Conservation (phyloP, 164 flowering plant genomes). For the Kalanchoe fedtschenkoi region DNA sequence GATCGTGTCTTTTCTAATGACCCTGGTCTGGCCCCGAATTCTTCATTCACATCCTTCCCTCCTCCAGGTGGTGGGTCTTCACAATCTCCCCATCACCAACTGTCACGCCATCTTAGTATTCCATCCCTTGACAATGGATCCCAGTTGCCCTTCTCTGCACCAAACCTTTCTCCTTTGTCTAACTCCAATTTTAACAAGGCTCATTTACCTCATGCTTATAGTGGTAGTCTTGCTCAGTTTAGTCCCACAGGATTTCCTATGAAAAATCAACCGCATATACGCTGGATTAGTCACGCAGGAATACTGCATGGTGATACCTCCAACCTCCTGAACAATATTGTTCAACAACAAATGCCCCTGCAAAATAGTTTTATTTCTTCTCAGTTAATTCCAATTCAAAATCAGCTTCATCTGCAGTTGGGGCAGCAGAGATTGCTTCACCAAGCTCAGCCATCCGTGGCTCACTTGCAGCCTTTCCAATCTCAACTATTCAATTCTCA, state of each 20-base stretch:
- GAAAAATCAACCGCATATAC: constrained; percentile 35
- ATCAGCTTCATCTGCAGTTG: constrained; percentile 16
- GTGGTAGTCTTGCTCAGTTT: constrained; percentile 38
- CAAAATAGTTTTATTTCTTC: constrained; percentile 37
- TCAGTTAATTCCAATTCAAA: background rate
- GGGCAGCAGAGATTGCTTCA: constrained; percentile 55
- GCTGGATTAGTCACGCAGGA: constrained; percentile 50
- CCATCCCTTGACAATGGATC: constrained; percentile 34
- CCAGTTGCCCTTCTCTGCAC: constrained; percentile 42
- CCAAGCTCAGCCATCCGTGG: constrained; percentile 42
- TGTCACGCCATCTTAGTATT: constrained; percentile 24
- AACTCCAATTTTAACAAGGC: constrained; percentile 41
- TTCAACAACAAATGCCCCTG: constrained; percentile 44
- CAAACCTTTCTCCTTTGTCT: constrained; percentile 37
- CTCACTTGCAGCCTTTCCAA: constrained; percentile 50
- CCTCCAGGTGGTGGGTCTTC: constrained; percentile 54
- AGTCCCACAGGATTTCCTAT: constrained; percentile 33
- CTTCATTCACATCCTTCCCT: constrained; percentile 61
- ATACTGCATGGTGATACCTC: constrained; percentile 46
- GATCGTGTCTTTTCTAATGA: constrained; percentile 48
- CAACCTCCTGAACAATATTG: constrained; percentile 30
- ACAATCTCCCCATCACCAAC: constrained; percentile 42
- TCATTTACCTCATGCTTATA: constrained; percentile 49
- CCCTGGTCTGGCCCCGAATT: constrained; percentile 50
- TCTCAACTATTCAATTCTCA: constrained; percentile 43